Percentiles rank a stretch among this genome's conserved stretches.
Conservation (phyloP, 352 stramenopile species). For the Phytopythium chamaehyphon region DNA sequence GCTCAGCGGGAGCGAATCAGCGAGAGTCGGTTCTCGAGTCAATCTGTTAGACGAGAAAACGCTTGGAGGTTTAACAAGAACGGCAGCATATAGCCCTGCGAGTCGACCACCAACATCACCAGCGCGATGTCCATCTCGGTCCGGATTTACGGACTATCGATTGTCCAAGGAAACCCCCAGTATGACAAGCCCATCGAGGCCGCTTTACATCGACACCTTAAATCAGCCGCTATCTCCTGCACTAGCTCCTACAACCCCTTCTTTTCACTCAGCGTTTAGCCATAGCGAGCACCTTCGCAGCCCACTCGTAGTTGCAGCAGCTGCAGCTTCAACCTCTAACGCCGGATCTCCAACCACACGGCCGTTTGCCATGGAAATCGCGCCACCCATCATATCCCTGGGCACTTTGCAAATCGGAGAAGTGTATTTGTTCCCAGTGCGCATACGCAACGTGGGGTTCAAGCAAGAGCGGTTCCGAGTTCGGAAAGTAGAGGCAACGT, state of each 20-base stretch:
- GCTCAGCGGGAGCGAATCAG: constrained; percentile 35
- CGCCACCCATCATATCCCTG: constrained; percentile 36
- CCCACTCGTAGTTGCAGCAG: background rate
- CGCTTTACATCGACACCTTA: constrained; percentile 2
- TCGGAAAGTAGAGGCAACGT: constrained; percentile 34
- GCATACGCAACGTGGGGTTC: constrained; percentile 60
- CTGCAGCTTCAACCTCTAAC: background rate
- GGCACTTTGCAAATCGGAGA: constrained; percentile 31
- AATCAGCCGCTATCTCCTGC: constrained; percentile 1
- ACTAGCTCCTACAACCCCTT: background rate
- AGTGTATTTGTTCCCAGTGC: constrained; percentile 66
- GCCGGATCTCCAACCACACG: constrained; percentile 24
- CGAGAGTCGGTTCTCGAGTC: constrained; percentile 40
- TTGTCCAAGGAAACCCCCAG: too few species aligned
- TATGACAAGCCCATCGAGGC: background rate
- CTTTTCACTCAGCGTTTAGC: background rate
- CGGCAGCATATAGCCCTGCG: constrained; percentile 27
- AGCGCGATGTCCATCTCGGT: constrained; percentile 21
- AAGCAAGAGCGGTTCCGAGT: constrained; percentile 70
- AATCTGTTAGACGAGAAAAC: constrained; percentile 47
- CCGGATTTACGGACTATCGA: background rate
- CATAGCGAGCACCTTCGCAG: constrained; percentile 3
- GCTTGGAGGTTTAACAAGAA: constrained; percentile 37
- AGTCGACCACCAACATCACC: constrained; percentile 21
- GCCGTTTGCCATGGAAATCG: constrained; percentile 58